phyloP scores from a whole-genome alignment of 768 basidiomycete genomes.

The Daedaleopsis sinensis region DNA sequence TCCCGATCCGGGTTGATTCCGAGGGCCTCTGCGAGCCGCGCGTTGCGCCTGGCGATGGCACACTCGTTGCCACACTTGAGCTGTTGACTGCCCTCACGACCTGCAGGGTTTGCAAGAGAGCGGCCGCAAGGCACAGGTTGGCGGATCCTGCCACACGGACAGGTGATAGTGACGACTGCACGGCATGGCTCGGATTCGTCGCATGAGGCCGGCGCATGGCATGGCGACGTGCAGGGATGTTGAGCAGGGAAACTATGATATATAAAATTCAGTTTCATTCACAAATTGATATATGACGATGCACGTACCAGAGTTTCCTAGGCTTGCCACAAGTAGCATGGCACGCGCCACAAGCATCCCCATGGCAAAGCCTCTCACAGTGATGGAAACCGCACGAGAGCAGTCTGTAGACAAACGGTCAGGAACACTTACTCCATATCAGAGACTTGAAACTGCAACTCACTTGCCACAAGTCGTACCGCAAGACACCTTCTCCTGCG shows the following conservation, averaged over 20 bases:
- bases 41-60: slow-evolving; percentile 82
- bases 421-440: too few relatives aligned
- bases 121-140: slow-evolving; percentile 77
- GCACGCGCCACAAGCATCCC: slow-evolving; percentile 80
- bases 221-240: slow-evolving; percentile 77
- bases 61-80: slow-evolving; percentile 87
- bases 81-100: slow-evolving; percentile 42
- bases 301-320: slow-evolving; percentile 75
- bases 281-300: neutral
- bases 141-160: slow-evolving; percentile 82
- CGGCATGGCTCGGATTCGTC: slow-evolving; percentile 80
- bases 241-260: slow-evolving; percentile 59
- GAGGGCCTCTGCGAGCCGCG: slow-evolving; percentile 85
- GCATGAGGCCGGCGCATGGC: slow-evolving; percentile 90
- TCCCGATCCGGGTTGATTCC: slow-evolving; percentile 69
- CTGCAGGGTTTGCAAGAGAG: slow-evolving; percentile 45
- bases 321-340: slow-evolving; percentile 81
- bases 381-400: slow-evolving; percentile 88
- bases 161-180: slow-evolving; percentile 65
- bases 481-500: slow-evolving; percentile 85
- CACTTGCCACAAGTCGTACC: slow-evolving; percentile 80
- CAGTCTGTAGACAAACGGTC: slow-evolving; percentile 41
- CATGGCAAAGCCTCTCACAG: slow-evolving; percentile 84
- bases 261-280: neutral
- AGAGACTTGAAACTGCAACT: slow-evolving; percentile 27